Conservation (phyloP, 1,284 basidiomycete species). For the Sporisorium exsertum region DNA sequence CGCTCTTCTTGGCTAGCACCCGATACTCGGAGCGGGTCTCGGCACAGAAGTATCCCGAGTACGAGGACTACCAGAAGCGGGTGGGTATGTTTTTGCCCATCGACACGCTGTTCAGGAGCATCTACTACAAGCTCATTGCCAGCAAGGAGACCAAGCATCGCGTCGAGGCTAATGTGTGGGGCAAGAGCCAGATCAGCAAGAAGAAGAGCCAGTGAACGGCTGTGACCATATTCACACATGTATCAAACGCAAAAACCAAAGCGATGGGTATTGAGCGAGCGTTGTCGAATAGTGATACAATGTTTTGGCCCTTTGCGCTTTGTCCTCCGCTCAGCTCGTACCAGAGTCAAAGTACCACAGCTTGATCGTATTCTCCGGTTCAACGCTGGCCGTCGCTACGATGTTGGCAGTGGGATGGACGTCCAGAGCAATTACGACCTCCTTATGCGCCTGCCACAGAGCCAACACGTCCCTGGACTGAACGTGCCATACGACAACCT, state of each 20-base stretch:
- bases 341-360: conserved; percentile 35
- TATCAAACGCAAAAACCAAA: too few relatives aligned
- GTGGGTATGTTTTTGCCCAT: conserved; percentile 84
- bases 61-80: conserved; percentile 79
- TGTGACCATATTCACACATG: background rate
- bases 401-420: conserved; percentile 55
- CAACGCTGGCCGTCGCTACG: conserved; percentile 56
- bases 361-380: conserved; percentile 53
- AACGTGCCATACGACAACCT: conserved; percentile 89
- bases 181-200: conserved; percentile 29
- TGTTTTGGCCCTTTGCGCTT: too few relatives aligned
- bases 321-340: background rate
- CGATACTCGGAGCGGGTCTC: conserved; percentile 84
- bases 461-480: conserved; percentile 83
- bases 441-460: conserved; percentile 82
- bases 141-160: conserved; percentile 31
- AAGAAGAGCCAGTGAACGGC: conserved; percentile 38
- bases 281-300: background rate
- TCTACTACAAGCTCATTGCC: conserved; percentile 64
- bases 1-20: conserved; percentile 72
- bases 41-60: conserved; percentile 80
- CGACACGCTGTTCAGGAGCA: conserved; percentile 71
- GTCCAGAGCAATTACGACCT: conserved; percentile 37
- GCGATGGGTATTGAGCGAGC: too few relatives aligned
- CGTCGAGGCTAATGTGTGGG: conserved; percentile 61